phyloP scores from a whole-genome alignment of 2,329 filamentous ascomycete genomes.

The Pestalotiopsis sp. region DNA sequence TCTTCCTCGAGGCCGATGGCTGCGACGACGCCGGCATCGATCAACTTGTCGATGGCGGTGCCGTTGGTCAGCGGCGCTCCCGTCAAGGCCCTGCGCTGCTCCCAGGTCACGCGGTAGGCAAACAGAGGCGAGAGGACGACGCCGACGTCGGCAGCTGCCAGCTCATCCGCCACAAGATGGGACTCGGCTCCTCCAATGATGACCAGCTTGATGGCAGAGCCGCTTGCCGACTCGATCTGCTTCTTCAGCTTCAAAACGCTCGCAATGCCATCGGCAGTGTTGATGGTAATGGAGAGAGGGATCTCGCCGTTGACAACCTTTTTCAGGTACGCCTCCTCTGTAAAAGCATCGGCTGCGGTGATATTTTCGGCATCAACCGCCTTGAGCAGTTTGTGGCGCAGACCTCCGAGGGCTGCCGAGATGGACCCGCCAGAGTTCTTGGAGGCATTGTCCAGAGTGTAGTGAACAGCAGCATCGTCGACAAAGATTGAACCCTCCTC shows the following conservation, averaged over 20 bases:
- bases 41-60: conserved; percentile 59
- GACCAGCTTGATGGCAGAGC: conserved; percentile 47
- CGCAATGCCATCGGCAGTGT: conserved; percentile 66
- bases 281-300: conserved; percentile 59
- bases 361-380: conserved; percentile 45
- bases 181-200: conserved; percentile 67
- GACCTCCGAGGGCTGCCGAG: conserved; percentile 53
- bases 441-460: conserved; percentile 53
- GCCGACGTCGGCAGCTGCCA: conserved; percentile 58
- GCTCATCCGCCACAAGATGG: conserved; percentile 58
- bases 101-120: conserved; percentile 59
- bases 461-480: conserved; percentile 58
- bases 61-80: conserved; percentile 69
- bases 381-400: conserved; percentile 57
- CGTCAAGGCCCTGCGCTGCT: conserved; percentile 62
- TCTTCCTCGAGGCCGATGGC: conserved; percentile 64
- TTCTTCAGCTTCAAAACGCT: conserved; percentile 60
- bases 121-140: conserved; percentile 64
- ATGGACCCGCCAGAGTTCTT: conserved; percentile 51
- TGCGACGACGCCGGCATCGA: conserved; percentile 60
- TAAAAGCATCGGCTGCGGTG: conserved; percentile 41
- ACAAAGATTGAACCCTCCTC: conserved; percentile 54
- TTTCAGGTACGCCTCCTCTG: conserved; percentile 52
- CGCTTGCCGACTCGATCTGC: conserved; percentile 48
- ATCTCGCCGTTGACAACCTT: conserved; percentile 56